phyloP scores from a whole-genome alignment of 2,329 filamentous ascomycete species.

The Furcasterigmium furcatum region DNA sequence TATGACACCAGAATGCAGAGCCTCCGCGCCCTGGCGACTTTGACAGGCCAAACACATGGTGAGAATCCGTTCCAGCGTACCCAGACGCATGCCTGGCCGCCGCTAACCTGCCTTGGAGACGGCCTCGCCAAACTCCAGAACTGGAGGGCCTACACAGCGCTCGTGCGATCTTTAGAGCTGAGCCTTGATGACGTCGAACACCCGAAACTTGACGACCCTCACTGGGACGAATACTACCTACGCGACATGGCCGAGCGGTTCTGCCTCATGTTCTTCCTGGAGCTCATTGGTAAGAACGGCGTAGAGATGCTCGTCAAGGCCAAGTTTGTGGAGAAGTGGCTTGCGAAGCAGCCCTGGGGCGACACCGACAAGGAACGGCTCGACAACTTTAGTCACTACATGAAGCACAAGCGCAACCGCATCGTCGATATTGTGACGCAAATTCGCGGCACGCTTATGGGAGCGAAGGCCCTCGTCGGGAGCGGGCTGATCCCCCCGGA shows the following conservation, averaged over 20 bases:
- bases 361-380: conserved; percentile 46
- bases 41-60: conserved; percentile 37
- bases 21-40: conserved; percentile 52
- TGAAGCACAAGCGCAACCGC: conserved; percentile 46
- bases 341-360: conserved; percentile 71
- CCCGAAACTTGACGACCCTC: conserved; percentile 48
- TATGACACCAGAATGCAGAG: conserved; percentile 57
- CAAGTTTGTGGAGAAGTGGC: conserved; percentile 68
- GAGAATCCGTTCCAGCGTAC: not conserved
- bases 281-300: conserved; percentile 59
- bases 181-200: conserved; percentile 47
- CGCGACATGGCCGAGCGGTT: conserved; percentile 60
- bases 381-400: conserved; percentile 51
- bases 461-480: conserved; percentile 47
- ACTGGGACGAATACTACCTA: conserved; percentile 61
- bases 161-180: conserved; percentile 59
- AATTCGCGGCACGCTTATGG: conserved; percentile 45
- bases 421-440: conserved; percentile 50
- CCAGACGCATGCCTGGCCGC: no score
- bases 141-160: conserved; percentile 48
- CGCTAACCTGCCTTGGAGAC: conserved; percentile 21
- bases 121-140: conserved; percentile 46
- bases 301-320: conserved; percentile 57
- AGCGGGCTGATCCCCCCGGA: conserved; percentile 37
- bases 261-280: conserved; percentile 53